Base-by-base conservation (phyloP, 495 filamentous ascomycete genomes). In the Margaritispora aquatica region DNA sequence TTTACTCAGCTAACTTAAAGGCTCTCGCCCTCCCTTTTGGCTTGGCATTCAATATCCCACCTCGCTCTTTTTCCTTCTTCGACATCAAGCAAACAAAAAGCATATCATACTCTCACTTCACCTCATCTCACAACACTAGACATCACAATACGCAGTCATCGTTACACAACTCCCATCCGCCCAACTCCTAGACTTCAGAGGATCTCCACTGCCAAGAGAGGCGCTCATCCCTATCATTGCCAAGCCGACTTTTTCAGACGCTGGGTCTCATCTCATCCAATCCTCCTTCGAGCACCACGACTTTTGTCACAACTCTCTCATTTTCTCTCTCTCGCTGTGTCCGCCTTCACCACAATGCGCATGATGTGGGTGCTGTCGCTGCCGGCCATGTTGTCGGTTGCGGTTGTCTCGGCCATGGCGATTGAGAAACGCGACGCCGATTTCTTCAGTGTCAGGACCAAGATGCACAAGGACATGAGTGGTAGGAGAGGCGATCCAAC, bases 391-490 rank as follows among this genome's bases (percentile, higher is more conserved):
- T 48, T 61, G 24, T 54, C 51, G 10, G 46, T 59, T 7, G 55
- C 51, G 10, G 46, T 59, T 7, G 55, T 52, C 50, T 61, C 64
- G 17, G 64, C 57, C 31, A n/a, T 66, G 15, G 56, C 66, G 20
- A 60, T 66, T n/a, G 34, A 70, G 55, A 65, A 58, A 46, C 51
- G 65, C 44, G 68, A 68, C 64, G 68, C 68, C 23, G 69, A 67
- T 58, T 70, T 68, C 54, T 63, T 51, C 41, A 59, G 60, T 24
- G 68, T 69, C 23, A 54, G 68, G 51, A 68, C 62, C 11, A 63
- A 51, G 47, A 63, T 76, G 60, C 74, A 70, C 38, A 74, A 78
- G 51, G 75, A 80, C 44, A 78, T 77, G 66, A 74, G 75, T 50
- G 77, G 75, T 26, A 71, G 67, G 54, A 67, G 63, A 29, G 71